Evolutionary conservation across 441 rosid species (phyloP).

Genomic region (Gossypium aridum): DNA sequence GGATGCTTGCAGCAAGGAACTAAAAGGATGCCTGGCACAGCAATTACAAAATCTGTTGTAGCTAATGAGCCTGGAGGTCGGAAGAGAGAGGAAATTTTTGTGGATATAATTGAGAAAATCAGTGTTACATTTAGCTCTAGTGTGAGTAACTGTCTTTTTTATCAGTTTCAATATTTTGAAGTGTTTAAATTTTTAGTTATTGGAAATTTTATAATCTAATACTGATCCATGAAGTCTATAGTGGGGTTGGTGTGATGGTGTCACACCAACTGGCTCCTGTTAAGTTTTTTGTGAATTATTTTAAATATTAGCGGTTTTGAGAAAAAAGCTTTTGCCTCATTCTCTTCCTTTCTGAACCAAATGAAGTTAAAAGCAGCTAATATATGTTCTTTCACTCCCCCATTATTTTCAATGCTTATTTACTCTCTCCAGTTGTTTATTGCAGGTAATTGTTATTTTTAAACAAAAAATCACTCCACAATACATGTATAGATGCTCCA

Average conservation of each 20-base stretch:
- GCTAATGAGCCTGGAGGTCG: slow-evolving; percentile 94
- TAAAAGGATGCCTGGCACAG: slow-evolving; percentile 97
- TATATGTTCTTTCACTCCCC: neutral
- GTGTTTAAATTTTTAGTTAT: neutral
- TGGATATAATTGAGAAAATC: slow-evolving; percentile 94
- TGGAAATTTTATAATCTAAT: neutral
- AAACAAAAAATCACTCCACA: neutral
- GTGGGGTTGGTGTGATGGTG: neutral
- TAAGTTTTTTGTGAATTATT: neutral
- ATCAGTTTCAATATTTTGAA: neutral
- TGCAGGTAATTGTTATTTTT: neutral
- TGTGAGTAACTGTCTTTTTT: slow-evolving; percentile 37
- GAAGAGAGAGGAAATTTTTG: slow-evolving; percentile 95
- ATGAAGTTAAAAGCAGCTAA: neutral
- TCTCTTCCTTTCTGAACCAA: neutral
- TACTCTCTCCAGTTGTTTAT: neutral
- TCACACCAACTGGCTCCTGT: neutral
- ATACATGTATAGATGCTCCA: neutral
- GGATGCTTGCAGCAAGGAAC: slow-evolving; percentile 70
- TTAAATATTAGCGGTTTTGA: neutral
- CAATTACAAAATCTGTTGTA: slow-evolving; percentile 91
- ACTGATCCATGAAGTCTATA: neutral
- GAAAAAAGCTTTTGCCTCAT: too few species aligned
- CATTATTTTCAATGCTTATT: neutral
- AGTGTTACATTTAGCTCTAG: slow-evolving; percentile 98